A percentile compares a stretch with the other conserved stretches of the same genome.
Evolutionary conservation across 2,329 filamentous ascomycete genomes (phyloP).

Genomic region (Westerdykella ornata): DNA sequence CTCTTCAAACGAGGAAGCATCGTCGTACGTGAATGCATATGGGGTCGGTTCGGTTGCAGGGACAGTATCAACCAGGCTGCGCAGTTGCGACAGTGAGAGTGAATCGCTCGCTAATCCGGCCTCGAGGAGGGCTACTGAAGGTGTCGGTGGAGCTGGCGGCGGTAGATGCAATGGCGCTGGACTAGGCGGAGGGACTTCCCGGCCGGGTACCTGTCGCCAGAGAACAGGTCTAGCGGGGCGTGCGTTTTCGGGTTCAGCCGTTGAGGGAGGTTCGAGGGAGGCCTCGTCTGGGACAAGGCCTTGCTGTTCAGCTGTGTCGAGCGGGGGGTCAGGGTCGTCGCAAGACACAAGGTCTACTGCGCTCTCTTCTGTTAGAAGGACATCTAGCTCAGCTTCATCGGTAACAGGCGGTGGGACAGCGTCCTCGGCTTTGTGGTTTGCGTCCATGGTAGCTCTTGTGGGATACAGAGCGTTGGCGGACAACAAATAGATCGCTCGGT

Average conservation of each 20-base stretch:
- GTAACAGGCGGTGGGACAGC: constrained; percentile 31
- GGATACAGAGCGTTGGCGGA: constrained; percentile 8
- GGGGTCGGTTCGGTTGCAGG: constrained; percentile 39
- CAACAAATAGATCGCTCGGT: not conserved
- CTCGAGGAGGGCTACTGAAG: constrained; percentile 7
- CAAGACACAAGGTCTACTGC: constrained; percentile 4
- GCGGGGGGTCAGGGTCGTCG: constrained; percentile 30
- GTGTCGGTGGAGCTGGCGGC: constrained; percentile 36
- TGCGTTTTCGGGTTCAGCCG: constrained; percentile 22
- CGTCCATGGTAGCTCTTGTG: constrained; percentile 22
- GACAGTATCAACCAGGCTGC: constrained; percentile 40
- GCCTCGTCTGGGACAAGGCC: constrained; percentile 23
- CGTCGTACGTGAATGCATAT: constrained; percentile 69
- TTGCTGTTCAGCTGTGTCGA: constrained; percentile 34
- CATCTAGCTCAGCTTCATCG: constrained; percentile 31
- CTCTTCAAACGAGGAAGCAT: constrained; percentile 59
- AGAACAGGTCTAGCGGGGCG: constrained; percentile 26
- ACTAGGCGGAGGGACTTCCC: too few species aligned
- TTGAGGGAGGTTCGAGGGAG: constrained; percentile 8
- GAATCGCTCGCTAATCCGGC: constrained; percentile 37
- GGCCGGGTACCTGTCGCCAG: constrained; percentile 32
- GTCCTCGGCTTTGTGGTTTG: constrained; percentile 18
- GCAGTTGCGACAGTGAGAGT: constrained; percentile 44
- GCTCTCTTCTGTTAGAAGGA: constrained; percentile 12
- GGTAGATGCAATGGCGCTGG: constrained; percentile 41